A percentile compares a stretch with the other conserved stretches of the same genome.
Conservation (phyloP, 1,284 basidiomycete genomes). For the Takashimella tepidaria region DNA sequence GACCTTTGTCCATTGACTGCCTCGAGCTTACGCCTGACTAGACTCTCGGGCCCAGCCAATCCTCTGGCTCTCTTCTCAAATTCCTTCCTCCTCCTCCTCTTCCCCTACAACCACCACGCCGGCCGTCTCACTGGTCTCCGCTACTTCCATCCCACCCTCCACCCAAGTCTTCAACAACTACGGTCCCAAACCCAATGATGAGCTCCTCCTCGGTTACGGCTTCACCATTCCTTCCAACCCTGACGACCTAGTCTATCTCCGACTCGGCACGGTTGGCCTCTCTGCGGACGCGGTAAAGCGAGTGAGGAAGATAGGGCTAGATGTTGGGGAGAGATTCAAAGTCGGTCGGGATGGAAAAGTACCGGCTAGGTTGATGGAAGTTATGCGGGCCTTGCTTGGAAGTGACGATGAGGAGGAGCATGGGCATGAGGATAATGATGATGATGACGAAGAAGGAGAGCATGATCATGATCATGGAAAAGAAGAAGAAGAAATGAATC, state of each 20-base stretch:
- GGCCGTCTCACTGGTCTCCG: conserved; percentile 27
- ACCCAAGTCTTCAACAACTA: conserved; percentile 77
- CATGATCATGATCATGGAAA: conserved; percentile 43
- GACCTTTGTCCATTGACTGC: neutral
- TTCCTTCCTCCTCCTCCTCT: conserved; percentile 18
- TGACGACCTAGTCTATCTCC: conserved; percentile 75
- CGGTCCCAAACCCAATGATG: conserved; percentile 62
- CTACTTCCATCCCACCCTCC: conserved; percentile 46
- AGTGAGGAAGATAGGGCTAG: conserved; percentile 25
- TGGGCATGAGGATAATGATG: conserved; percentile 28
- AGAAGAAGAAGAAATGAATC: conserved; percentile 60
- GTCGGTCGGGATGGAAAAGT: conserved; percentile 58
- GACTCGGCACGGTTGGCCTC: conserved; percentile 55
- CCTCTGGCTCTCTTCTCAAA: conserved; percentile 64
- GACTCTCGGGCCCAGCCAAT: conserved; percentile 61
- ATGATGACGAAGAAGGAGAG: conserved; percentile 58
- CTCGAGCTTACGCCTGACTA: conserved; percentile 2
- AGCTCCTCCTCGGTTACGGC: conserved; percentile 81
- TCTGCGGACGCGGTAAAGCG: conserved; percentile 11
- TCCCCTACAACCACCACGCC: conserved; percentile 11
- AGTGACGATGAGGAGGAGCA: conserved; percentile 37
- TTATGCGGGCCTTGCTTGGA: conserved; percentile 45
- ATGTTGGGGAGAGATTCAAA: conserved; percentile 54
- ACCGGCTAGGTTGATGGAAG: conserved; percentile 59
- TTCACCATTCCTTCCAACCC: conserved; percentile 71